Evolutionary conservation across 169 alveolate genomes (phyloP).

Genomic region (Perkinsus olseni): DNA sequence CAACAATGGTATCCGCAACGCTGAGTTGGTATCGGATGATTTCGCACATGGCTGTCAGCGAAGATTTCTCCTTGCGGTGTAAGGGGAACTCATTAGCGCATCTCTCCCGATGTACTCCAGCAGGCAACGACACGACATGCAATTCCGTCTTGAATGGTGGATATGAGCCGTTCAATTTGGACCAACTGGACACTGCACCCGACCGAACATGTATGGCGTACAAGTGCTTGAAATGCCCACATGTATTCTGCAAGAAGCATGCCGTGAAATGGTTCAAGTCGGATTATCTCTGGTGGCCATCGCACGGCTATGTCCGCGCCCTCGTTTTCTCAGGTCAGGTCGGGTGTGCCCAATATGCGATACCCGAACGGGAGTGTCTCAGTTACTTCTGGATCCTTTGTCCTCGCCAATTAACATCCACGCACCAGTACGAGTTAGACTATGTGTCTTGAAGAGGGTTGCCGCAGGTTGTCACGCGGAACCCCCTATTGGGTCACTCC

Average conservation of each 20-base stretch:
- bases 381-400: not conserved
- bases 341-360: not conserved
- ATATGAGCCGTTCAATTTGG: not conserved
- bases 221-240: not conserved
- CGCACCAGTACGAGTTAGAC: not conserved
- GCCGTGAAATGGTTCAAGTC: not conserved
- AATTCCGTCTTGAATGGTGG: not conserved
- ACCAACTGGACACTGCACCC: not conserved
- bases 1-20: not conserved
- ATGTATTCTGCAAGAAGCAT: not conserved
- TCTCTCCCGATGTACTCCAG: not conserved
- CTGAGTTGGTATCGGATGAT: no score
- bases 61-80: not conserved
- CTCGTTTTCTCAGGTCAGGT: not conserved
- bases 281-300: not conserved
- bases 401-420: not conserved
- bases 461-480: not conserved
- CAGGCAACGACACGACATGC: not conserved
- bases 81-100: not conserved
- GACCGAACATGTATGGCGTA: not conserved
- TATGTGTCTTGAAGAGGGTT: not conserved
- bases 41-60: no score
- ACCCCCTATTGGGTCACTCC: not conserved
- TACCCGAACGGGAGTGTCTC: not conserved
- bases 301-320: no score